Conservation (phyloP, 2,329 filamentous ascomycete genomes). For the Gaeumannomyces sp. region DNA sequence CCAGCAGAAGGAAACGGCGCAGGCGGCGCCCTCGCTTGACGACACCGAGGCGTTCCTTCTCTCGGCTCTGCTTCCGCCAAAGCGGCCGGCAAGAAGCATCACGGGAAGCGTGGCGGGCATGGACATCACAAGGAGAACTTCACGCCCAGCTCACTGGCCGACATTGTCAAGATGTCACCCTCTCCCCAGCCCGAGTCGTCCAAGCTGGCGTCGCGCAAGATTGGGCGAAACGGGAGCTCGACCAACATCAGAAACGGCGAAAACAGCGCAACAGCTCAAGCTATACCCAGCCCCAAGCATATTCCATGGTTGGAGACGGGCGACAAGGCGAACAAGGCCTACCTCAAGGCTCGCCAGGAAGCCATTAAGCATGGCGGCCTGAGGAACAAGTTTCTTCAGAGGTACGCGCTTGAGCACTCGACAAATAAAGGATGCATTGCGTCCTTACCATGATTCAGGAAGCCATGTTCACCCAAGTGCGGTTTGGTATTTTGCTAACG, state of each 20-base stretch:
- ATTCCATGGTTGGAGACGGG: constrained; percentile 97
- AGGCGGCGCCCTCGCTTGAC: constrained; percentile 71
- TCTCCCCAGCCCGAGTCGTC: constrained; percentile 61
- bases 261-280: constrained; percentile 73
- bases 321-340: constrained; percentile 82
- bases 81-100: constrained; percentile 74
- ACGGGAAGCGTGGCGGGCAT: constrained; percentile 84
- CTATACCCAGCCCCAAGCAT: constrained; percentile 82
- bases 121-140: constrained; percentile 66
- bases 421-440: not conserved
- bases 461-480: no score
- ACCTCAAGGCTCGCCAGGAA: constrained; percentile 89
- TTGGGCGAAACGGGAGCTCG: constrained; percentile 57
- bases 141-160: constrained; percentile 73
- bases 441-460: not conserved
- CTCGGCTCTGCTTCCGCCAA: constrained; percentile 72
- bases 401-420: constrained; percentile 40
- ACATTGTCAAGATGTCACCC: constrained; percentile 92
- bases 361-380: constrained; percentile 96
- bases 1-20: constrained; percentile 57
- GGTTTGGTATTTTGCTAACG: not conserved
- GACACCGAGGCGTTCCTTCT: constrained; percentile 94
- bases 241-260: constrained; percentile 62
- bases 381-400: constrained; percentile 94
- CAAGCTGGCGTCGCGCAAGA: constrained; percentile 54